These are phyloP conservation scores for Hypholoma sublateritium DNA, from an alignment of 768 basidiomycete species.

Conservation along the genomic window DNA sequence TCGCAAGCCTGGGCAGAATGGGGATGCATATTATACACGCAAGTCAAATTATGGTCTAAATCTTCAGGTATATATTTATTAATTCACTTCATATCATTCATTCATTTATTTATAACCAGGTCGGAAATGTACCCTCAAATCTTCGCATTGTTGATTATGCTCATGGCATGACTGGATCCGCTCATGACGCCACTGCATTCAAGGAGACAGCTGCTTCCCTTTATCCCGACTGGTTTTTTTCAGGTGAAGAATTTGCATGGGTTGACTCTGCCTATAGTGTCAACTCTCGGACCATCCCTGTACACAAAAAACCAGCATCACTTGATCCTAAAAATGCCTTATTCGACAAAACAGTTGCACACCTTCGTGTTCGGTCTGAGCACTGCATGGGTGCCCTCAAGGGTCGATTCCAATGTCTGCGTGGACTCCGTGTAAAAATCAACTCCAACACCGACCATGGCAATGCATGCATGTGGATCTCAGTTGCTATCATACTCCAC, in stretches of 20 bases:
- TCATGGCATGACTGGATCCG: too few species aligned
- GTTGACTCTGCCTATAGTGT: conserved; percentile 20
- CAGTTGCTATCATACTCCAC: conserved; percentile 32
- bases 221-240: conserved; percentile 23
- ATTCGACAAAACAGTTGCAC: conserved; percentile 27
- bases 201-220: conserved; percentile 22
- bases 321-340: conserved; percentile 21
- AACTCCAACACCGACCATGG: conserved; percentile 24
- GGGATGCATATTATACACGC: conserved; percentile 34
- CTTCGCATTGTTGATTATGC: too few species aligned
- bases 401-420: conserved; percentile 31
- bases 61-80: too few species aligned
- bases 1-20: conserved; percentile 25
- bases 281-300: conserved; percentile 8
- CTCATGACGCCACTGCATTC: background rate
- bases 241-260: conserved; percentile 27
- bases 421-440: conserved; percentile 29
- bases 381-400: conserved; percentile 38
- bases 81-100: too few species aligned
- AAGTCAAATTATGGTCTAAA: too few species aligned
- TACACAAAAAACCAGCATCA: conserved; percentile 31
- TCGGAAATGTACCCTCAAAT: too few species aligned
- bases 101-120: too few species aligned
- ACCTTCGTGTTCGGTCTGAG: conserved; percentile 32
- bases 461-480: conserved; percentile 29